Evolutionary conservation across 2,329 filamentous ascomycete species (phyloP), one percentile per base, ranked within the genome.

Genomic region (Ceratocystis cubensis): DNA sequence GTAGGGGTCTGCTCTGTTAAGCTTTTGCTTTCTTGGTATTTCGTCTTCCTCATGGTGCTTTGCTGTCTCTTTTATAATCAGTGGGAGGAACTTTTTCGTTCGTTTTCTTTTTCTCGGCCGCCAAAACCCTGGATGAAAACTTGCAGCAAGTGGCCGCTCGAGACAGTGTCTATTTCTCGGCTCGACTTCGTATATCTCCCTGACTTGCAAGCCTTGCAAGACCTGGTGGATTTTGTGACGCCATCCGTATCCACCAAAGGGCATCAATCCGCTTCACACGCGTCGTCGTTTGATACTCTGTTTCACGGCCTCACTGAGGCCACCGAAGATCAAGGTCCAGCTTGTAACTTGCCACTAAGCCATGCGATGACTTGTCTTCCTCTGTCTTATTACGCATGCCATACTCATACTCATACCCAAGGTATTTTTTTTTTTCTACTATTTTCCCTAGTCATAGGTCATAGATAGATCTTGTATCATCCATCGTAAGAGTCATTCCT

Each of bases 401-500:
- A 3, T 13, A 13, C 37, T 37, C 37, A 4, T 37, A 37, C 3
- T 10, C 33, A 3, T 17, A 37, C 13, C 5, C 53, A 57, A 15
- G 15, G 53, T 30, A 17, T 33, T 28, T 22, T 22, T 22, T 22
- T 22, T 20, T 1, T 20, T 7, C 46, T 7, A n/a, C 46, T 50
- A 22, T 33, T 57, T 57, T 57, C 53, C 15, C 53, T 6, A 22
- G 22, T 22, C 22, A 22, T 22, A 22, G 22, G 15, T 30, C 25
- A 59, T 33, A 30, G 25, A 30, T 6, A 33, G 33, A 25, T 30
- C 25, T 30, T 17, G 17, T 10, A 17, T 37, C 53, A 7, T 59
- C 33, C n/a, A 30, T 59, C 25, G 53, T 59, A 59, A 59, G 53
- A 59, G 53, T 59, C 28, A 59, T 59, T 59, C 28, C 53, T 30